phyloP scores from a whole-genome alignment of 768 basidiomycete genomes.

The Clitopilus passeckerianus region DNA sequence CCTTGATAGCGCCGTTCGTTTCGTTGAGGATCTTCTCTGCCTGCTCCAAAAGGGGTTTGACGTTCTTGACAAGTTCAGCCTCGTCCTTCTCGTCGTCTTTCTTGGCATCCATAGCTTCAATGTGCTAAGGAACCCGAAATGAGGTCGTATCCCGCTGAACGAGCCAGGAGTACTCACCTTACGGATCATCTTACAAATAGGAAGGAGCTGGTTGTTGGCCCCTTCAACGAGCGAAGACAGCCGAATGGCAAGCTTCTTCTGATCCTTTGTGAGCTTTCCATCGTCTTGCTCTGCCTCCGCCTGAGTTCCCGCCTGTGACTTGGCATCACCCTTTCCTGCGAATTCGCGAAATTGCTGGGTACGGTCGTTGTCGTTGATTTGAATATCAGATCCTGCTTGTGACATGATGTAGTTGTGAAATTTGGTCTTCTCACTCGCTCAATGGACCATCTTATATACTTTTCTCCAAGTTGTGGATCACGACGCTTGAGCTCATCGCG shows the following conservation, averaged over 20 bases:
- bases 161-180: slow-evolving; percentile 16
- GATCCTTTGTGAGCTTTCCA: background rate
- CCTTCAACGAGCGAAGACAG: slow-evolving; percentile 29
- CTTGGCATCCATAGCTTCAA: slow-evolving; percentile 25
- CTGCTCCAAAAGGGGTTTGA: slow-evolving; percentile 29
- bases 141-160: background rate
- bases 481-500: background rate
- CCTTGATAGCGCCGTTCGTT: slow-evolving; percentile 28
- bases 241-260: slow-evolving; percentile 23
- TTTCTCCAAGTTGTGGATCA: background rate
- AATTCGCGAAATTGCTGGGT: background rate
- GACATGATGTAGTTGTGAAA: background rate
- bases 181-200: slow-evolving; percentile 30
- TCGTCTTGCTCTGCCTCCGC: background rate
- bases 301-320: background rate
- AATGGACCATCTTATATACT: background rate
- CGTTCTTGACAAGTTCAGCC: slow-evolving; percentile 26
- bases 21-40: slow-evolving; percentile 32
- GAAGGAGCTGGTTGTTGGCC: slow-evolving; percentile 22
- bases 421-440: background rate
- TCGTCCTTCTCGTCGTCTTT: slow-evolving; percentile 31
- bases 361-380: background rate
- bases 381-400: background rate
- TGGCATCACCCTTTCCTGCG: background rate
- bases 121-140: slow-evolving; percentile 18